Conservation (phyloP, 106 monocot genomes). For the Dioscorea dumetorum region DNA sequence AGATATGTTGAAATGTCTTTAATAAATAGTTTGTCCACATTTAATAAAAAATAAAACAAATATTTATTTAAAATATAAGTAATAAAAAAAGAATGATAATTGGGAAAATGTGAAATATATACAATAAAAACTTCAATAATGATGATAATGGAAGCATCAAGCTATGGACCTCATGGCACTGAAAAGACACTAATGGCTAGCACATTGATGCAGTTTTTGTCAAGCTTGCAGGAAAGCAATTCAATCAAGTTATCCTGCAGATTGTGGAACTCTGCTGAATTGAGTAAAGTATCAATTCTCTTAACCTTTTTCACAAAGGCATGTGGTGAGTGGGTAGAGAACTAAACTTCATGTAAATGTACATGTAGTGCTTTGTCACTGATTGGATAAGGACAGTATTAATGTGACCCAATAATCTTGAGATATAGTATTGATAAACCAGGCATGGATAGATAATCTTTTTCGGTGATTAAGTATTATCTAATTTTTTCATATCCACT, state of each 20-base stretch:
- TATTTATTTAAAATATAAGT: too few relatives aligned
- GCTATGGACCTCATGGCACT: conserved; percentile 70
- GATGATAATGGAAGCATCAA: too few relatives aligned
- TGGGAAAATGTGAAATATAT: too few relatives aligned
- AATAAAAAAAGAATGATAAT: too few relatives aligned
- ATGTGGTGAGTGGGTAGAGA: not conserved
- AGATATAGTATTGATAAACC: not conserved
- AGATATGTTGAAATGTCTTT: too few relatives aligned
- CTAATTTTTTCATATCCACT: too few relatives aligned
- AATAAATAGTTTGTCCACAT: too few relatives aligned
- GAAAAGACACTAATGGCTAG: conserved; percentile 97
- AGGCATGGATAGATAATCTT: too few relatives aligned
- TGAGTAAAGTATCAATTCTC: not conserved
- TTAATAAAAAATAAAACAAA: too few relatives aligned
- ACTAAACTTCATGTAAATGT: not conserved
- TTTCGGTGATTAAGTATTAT: too few relatives aligned
- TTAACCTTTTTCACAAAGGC: not conserved
- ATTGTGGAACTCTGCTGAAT: not conserved
- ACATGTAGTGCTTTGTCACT: not conserved
- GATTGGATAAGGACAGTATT: not conserved
- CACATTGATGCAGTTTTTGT: conserved; percentile 85
- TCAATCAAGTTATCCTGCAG: conserved; percentile 56
- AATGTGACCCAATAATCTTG: not conserved
- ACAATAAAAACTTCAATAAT: too few relatives aligned
- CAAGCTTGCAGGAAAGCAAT: conserved; percentile 84